Percentiles rank a stretch among this genome's conserved stretches.
Conservation (phyloP, 805 yeast species). For the Sporopachydermia quercuum region DNA sequence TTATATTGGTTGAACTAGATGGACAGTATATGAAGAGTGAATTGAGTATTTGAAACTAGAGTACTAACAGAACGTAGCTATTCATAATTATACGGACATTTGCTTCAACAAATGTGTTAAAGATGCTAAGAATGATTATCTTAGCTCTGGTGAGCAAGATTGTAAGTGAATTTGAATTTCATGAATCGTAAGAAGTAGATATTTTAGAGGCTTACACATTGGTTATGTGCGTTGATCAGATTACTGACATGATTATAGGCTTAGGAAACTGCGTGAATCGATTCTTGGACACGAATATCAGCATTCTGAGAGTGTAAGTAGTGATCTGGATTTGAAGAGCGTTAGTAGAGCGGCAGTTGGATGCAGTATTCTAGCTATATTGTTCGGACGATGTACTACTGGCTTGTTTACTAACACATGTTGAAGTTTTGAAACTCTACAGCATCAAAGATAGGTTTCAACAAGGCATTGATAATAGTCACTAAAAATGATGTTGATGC, state of each 20-base stretch:
- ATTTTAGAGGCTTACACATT: not conserved
- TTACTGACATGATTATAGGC: slow-evolving; percentile 4
- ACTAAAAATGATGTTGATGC: too few species aligned
- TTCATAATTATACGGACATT: slow-evolving; percentile 78
- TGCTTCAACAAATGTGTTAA: slow-evolving; percentile 80
- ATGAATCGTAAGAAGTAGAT: not conserved
- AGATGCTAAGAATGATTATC: slow-evolving; percentile 22
- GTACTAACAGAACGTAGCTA: slow-evolving; percentile 24
- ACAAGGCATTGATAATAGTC: too few species aligned
- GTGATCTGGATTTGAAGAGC: not conserved
- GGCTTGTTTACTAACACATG: too few species aligned
- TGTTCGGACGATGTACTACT: too few species aligned
- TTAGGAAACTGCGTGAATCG: slow-evolving; percentile 70
- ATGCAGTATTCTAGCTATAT: too few species aligned
- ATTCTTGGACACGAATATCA: slow-evolving; percentile 75
- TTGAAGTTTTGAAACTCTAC: not conserved
- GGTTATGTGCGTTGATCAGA: slow-evolving; percentile 2
- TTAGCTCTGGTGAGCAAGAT: slow-evolving; percentile 45
- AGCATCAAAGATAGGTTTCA: not conserved
- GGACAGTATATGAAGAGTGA: slow-evolving; percentile 2
- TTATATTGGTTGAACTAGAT: not conserved
- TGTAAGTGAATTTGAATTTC: slow-evolving; percentile 24
- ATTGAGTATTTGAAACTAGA: not conserved
- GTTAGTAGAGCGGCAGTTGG: too few species aligned
- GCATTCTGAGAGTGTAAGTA: slow-evolving; percentile 47